Conservation (phyloP, 441 rosid species). For the Melastoma candidum region DNA sequence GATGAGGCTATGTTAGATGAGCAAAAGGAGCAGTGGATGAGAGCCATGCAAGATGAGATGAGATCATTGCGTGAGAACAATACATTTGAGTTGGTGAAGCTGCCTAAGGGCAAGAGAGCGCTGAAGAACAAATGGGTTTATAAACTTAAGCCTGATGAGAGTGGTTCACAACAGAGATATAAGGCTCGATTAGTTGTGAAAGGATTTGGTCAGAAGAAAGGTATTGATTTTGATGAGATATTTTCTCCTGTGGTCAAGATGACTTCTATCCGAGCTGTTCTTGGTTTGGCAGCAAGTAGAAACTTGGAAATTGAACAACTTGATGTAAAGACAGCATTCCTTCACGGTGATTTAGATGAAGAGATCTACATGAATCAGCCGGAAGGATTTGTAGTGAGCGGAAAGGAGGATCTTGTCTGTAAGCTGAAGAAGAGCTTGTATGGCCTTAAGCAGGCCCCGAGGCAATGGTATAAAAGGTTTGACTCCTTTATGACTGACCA, state of each 20-base stretch:
- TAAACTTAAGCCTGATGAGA: not conserved
- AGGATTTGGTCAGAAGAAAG: not conserved
- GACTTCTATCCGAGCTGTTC: no score
- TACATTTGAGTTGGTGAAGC: conserved; percentile 1
- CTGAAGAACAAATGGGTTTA: not conserved
- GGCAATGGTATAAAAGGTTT: no score
- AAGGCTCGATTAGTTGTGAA: conserved; percentile 7
- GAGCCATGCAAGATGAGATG: conserved; percentile 1
- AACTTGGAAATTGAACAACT: conserved; percentile 1
- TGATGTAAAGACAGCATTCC: not conserved
- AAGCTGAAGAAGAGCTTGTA: no score
- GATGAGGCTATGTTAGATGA: no score
- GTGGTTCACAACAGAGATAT: no score
- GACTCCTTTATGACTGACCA: no score
- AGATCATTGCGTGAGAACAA: not conserved
- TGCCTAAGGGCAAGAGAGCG: not conserved
- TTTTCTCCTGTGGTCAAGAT: no score
- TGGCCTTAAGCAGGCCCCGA: no score
- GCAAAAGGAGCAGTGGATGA: no score
- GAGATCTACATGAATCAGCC: not conserved
- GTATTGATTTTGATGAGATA: not conserved
- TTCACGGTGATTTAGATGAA: not conserved
- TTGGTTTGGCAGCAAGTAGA: no score
- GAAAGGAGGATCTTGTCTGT: no score
- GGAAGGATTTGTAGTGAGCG: no score